Base-by-base conservation (phyloP, 331 rosid genomes). In the Pyracantha coccinea region DNA sequence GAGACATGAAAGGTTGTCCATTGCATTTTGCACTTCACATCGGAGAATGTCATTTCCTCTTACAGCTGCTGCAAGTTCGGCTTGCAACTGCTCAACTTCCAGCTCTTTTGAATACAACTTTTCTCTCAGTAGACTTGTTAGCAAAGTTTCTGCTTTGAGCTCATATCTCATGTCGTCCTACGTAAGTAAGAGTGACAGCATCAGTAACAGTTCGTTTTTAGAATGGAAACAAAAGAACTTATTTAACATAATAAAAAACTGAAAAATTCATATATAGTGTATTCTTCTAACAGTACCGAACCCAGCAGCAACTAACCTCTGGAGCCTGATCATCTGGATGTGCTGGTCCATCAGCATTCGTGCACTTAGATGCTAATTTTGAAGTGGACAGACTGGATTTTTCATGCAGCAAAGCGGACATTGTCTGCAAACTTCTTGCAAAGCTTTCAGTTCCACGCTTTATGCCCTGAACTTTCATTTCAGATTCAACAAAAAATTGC, bases 41-140 rank as follows among this genome's bases (percentile, higher is more conserved):
- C 84, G 85, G 66, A 95, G 88, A 31, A 92, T 86, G 80, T 89
- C 97, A 14, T 82, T 89, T 68, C 99, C 99, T 82, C 99, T 95
- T 41, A 90, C 97, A 47, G 97, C 91, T 41, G 99, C 80, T 63
- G 93, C 97, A 69, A 95, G 83, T 81, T 90, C 97, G 53, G 96
- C 93, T 80, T 86, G 97, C 88, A 95, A 80, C 83, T 92, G 97
- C 85, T 92, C 99, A 71, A 81, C 86, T 86, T 89, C 88, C 62
- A 86, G 90, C 78, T 95, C 97, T 80, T 90, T 95, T 60, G 97
- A 89, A 73, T 83, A 85, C 73, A 95, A 76, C 81, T 89, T 95
- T 82, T 95, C 97, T 80, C 88, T 84, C 72, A 95, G 84, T 57
- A 92, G 73, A 71, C 92, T 85, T 25, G 99, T 86, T 11, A 95